These are phyloP conservation scores for Ogataea nonfermentans DNA, from an alignment of 805 yeast species.

Conservation along the genomic window DNA sequence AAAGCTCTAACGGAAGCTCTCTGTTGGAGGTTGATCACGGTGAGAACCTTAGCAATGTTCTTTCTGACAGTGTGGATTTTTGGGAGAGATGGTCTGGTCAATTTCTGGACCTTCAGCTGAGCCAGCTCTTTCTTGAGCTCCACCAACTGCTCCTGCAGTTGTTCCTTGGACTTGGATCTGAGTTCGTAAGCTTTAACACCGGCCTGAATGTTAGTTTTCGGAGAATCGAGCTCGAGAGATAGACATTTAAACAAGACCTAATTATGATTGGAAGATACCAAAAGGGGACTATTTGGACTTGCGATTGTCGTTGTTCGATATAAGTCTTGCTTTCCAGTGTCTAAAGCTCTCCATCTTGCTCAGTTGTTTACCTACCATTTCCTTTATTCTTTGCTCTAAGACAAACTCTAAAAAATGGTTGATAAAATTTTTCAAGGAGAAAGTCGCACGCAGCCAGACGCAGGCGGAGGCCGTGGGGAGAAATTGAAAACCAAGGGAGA, in stretches of 20 bases:
- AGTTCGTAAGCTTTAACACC: slow-evolving; percentile 94
- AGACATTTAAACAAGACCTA: too few relatives aligned
- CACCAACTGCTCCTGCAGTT: slow-evolving; percentile 89
- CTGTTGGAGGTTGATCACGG: slow-evolving; percentile 94
- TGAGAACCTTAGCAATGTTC: slow-evolving; percentile 97
- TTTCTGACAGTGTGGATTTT: slow-evolving; percentile 96
- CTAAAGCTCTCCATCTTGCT: not conserved
- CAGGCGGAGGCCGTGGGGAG: slow-evolving; percentile 5
- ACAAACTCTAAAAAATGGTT: slow-evolving; percentile 8
- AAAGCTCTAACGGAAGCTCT: slow-evolving; percentile 92
- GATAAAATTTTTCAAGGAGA: slow-evolving; percentile 14
- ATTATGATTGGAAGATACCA: too few relatives aligned
- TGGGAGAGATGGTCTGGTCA: slow-evolving; percentile 90
- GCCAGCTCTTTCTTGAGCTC: slow-evolving; percentile 97
- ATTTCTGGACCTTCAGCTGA: slow-evolving; percentile 91
- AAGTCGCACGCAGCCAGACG: slow-evolving; percentile 7
- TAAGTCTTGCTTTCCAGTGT: not conserved
- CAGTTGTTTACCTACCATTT: slow-evolving; percentile 19
- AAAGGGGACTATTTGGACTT: too few relatives aligned
- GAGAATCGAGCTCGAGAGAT: not conserved
- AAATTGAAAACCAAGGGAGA: slow-evolving; percentile 1
- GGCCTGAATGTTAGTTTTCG: slow-evolving; percentile 46
- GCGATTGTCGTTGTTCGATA: too few relatives aligned
- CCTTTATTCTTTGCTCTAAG: slow-evolving; percentile 15
- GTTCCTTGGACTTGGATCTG: slow-evolving; percentile 95